Conservation (phyloP, 169 alveolate genomes). For the Cryptosporidium ubiquitum region DNA sequence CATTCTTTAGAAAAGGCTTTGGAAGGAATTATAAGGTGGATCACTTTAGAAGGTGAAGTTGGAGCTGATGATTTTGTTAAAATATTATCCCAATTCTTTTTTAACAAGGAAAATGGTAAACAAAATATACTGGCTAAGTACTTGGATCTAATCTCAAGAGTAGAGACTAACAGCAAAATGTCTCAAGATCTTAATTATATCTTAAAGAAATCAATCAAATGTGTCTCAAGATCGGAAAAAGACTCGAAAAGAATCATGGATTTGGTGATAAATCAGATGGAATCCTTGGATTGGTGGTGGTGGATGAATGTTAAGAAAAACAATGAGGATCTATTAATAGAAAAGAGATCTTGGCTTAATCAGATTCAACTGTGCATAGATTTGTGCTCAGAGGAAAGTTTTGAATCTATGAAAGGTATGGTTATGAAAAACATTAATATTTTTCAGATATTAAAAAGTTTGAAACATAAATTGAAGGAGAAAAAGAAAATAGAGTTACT, state of each 20-base stretch:
- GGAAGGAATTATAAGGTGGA: conserved; percentile 25
- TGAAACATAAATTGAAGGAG: not conserved
- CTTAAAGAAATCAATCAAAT: not conserved
- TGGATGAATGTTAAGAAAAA: not conserved
- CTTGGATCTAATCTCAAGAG: not conserved
- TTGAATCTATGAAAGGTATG: not conserved
- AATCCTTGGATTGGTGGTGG: conserved; percentile 45
- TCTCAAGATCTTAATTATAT: not conserved
- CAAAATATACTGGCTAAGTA: not conserved
- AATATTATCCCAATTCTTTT: not conserved
- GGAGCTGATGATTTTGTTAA: not conserved
- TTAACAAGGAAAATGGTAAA: not conserved
- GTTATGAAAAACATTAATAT: not conserved
- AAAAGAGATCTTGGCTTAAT: not conserved
- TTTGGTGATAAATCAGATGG: not conserved
- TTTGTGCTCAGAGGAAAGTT: not conserved
- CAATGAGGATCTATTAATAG: not conserved
- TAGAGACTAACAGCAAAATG: not conserved
- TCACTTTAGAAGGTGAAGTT: not conserved
- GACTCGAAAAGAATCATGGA: not conserved
- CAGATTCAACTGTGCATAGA: conserved; percentile 12
- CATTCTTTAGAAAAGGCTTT: not conserved
- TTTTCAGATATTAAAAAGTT: not conserved
- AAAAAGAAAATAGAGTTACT: not conserved
- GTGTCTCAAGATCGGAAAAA: not conserved